A percentile compares a stretch with the other conserved stretches of the same genome.
Evolutionary conservation across 2,329 filamentous ascomycete genomes (phyloP).

Genomic region (Talaromyces sp.): DNA sequence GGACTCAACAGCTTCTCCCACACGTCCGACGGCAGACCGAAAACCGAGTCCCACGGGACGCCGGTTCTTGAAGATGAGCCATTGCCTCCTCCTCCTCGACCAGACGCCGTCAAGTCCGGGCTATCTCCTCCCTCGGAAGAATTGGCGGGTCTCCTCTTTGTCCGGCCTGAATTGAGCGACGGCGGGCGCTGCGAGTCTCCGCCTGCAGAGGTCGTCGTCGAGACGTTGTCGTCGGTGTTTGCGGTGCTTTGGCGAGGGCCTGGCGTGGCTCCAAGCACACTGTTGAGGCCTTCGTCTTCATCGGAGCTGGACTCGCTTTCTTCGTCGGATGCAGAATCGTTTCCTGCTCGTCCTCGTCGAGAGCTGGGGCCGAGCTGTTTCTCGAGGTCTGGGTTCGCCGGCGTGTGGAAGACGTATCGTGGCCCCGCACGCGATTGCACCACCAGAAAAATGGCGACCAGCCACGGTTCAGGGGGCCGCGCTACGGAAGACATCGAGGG

Average conservation of each 20-base stretch:
- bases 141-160: constrained; percentile 23
- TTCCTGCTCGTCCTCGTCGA: constrained; percentile 31
- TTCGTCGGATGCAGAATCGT: constrained; percentile 35
- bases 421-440: constrained; percentile 73
- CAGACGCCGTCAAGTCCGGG: constrained; percentile 20
- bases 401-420: constrained; percentile 81
- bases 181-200: constrained; percentile 27
- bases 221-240: constrained; percentile 24
- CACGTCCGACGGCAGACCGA: constrained; percentile 69
- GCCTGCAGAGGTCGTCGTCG: constrained; percentile 20
- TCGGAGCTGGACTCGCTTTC: constrained; percentile 34
- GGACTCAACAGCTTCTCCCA: constrained; percentile 77
- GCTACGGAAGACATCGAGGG: constrained; percentile 40
- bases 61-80: constrained; percentile 17
- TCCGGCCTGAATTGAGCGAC: constrained; percentile 29
- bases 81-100: constrained; percentile 25
- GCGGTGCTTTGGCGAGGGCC: constrained; percentile 27
- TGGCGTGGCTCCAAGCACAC: constrained; percentile 18
- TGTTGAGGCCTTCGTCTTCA: constrained; percentile 33
- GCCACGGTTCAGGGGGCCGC: constrained; percentile 49
- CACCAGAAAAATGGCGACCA: constrained; percentile 68
- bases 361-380: constrained; percentile 30
- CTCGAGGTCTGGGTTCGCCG: constrained; percentile 50
- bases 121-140: constrained; percentile 28
- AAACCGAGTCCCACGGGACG: constrained; percentile 54